phyloP scores from a whole-genome alignment of 768 basidiomycete species.

The Lentinula detonsa region DNA sequence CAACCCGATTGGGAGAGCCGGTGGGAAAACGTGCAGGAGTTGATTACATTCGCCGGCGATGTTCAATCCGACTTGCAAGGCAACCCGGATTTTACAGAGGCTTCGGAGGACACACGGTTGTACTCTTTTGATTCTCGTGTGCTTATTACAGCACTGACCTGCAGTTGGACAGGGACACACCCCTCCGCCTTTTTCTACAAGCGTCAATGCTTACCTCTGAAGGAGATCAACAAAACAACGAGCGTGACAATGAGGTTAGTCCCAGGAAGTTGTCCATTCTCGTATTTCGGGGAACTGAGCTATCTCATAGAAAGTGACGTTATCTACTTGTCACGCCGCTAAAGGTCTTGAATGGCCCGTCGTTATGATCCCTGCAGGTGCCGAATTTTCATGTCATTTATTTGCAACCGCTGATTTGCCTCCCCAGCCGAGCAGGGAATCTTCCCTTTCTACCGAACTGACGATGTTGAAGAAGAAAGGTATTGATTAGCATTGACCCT shows the following conservation, averaged over 20 bases:
- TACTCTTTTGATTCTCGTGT: neutral
- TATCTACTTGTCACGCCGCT: slow-evolving; percentile 84
- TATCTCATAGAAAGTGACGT: slow-evolving; percentile 62
- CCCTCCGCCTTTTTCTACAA: slow-evolving; percentile 67
- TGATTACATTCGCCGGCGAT: slow-evolving; percentile 73
- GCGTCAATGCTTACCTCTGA: slow-evolving; percentile 82
- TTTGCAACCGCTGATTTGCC: neutral
- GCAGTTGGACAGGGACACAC: slow-evolving; percentile 35
- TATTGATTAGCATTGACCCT: slow-evolving; percentile 19
- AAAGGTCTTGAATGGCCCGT: slow-evolving; percentile 94
- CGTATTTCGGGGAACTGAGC: neutral
- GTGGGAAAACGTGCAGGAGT: slow-evolving; percentile 84
- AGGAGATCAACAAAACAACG: slow-evolving; percentile 55
- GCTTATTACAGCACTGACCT: neutral
- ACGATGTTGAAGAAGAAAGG: slow-evolving; percentile 82
- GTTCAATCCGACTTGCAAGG: slow-evolving; percentile 17
- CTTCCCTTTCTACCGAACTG: slow-evolving; percentile 69
- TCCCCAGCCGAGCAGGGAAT: slow-evolving; percentile 60
- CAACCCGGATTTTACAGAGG: neutral
- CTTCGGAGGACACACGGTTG: neutral
- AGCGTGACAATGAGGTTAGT: slow-evolving; percentile 38
- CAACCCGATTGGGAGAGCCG: slow-evolving; percentile 70
- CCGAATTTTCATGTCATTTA: slow-evolving; percentile 4
- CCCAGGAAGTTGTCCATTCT: neutral
- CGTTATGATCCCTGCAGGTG: slow-evolving; percentile 73